Evolutionary conservation across 2,329 filamentous ascomycete genomes (phyloP).

Genomic region (Colletotrichum limetticola): DNA sequence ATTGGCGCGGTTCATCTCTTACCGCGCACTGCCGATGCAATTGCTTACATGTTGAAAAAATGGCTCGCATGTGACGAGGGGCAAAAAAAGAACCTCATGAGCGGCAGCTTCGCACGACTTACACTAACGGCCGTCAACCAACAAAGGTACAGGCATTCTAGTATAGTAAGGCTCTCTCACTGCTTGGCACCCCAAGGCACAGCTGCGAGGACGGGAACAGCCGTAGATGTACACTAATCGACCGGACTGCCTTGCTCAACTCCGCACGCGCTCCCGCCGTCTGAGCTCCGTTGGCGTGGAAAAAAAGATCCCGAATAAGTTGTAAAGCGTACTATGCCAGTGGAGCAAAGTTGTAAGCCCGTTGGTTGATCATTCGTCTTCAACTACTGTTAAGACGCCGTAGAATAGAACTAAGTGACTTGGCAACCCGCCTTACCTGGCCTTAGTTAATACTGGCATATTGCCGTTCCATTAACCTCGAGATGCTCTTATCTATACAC

Average conservation of each 20-base stretch:
- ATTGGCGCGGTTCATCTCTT: background rate
- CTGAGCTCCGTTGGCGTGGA: background rate
- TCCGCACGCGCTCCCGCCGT: too few species aligned
- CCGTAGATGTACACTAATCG: background rate
- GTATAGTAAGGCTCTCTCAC: background rate
- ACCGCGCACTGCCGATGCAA: too few species aligned
- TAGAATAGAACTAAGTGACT: too few species aligned
- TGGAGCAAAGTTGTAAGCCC: background rate
- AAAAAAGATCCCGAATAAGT: background rate
- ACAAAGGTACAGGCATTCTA: too few species aligned
- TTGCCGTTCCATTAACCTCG: too few species aligned
- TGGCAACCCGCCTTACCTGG: too few species aligned
- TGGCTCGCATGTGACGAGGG: background rate
- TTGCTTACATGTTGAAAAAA: background rate
- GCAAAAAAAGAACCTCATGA: too few species aligned
- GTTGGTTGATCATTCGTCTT: too few species aligned
- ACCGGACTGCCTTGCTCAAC: background rate
- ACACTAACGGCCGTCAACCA: background rate
- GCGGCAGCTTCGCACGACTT: background rate
- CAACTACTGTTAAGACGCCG: too few species aligned
- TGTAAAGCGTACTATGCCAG: too few species aligned
- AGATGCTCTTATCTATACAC: too few species aligned
- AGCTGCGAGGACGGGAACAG: slow-evolving; percentile 10
- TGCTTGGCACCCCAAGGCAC: background rate
- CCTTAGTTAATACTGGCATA: too few species aligned